A percentile compares a stretch with the other conserved stretches of the same genome.
phyloP scores from a whole-genome alignment of 768 basidiomycete genomes.

The Tylopilus sp. region DNA sequence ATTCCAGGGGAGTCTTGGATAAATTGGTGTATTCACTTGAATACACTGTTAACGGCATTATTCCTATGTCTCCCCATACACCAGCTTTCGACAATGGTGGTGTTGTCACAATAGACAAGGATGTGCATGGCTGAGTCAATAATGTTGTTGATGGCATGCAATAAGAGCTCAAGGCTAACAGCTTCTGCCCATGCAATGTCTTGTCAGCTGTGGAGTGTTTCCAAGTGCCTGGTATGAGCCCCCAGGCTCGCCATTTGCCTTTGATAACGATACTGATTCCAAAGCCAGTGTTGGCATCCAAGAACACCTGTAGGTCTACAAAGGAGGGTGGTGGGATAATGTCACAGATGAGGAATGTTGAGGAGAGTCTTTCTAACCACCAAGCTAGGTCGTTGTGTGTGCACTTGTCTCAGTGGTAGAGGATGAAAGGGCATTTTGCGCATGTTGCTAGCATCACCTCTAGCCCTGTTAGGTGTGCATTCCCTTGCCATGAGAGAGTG shows the following conservation, averaged over 20 bases:
- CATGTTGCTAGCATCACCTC: too few relatives aligned
- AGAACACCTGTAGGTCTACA: not conserved
- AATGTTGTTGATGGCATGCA: not conserved
- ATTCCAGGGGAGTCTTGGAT: too few relatives aligned
- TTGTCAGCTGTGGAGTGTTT: not conserved
- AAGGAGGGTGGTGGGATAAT: not conserved
- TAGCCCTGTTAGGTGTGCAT: too few relatives aligned
- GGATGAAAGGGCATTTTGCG: too few relatives aligned
- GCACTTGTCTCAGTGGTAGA: conserved; percentile 1
- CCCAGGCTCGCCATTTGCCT: not conserved
- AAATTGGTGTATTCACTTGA: not conserved
- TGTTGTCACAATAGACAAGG: not conserved
- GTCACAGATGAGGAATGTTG: not conserved
- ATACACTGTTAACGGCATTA: not conserved
- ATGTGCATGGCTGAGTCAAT: accelerated
- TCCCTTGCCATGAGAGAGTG: conserved; percentile 28
- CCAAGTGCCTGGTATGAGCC: too few relatives aligned
- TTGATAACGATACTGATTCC: not conserved
- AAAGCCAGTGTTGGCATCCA: not conserved
- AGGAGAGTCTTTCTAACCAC: not conserved
- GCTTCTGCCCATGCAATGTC: not conserved
- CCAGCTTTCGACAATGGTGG: not conserved
- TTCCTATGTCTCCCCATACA: too few relatives aligned
- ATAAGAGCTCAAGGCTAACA: too few relatives aligned
- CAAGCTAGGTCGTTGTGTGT: not conserved